Percentiles rank a stretch among this genome's conserved stretches.
phyloP scores from a whole-genome alignment of 495 filamentous ascomycete species.

The Jackrogersella minutella region DNA sequence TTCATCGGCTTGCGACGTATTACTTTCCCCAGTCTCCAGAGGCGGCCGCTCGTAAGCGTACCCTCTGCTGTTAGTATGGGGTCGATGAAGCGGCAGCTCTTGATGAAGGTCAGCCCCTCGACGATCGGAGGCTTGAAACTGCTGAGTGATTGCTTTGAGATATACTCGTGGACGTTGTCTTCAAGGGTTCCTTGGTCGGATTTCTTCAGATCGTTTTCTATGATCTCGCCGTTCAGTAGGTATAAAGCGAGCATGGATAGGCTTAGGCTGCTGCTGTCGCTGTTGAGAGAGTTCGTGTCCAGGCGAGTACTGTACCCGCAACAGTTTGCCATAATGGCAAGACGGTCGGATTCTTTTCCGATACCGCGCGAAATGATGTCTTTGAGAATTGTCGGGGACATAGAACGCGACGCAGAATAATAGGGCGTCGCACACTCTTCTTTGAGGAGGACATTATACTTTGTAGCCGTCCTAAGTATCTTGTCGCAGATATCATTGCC shows the following conservation, averaged over 20 bases:
- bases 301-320: constrained; percentile 45
- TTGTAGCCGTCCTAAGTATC: constrained; percentile 38
- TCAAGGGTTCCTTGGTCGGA: constrained; percentile 17
- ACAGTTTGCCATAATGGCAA: constrained; percentile 44
- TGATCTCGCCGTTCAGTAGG: constrained; percentile 48
- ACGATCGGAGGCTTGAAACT: constrained; percentile 42
- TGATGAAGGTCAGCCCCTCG: constrained; percentile 45
- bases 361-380: constrained; percentile 39
- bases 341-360: constrained; percentile 39
- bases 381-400: constrained; percentile 43
- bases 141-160: constrained; percentile 37
- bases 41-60: constrained; percentile 38
- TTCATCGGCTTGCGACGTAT: constrained; percentile 41
- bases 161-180: constrained; percentile 39
- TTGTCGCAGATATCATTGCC: constrained; percentile 31
- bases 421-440: constrained; percentile 16
- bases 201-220: constrained; percentile 39
- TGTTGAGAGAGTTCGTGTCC: constrained; percentile 35
- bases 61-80: constrained; percentile 38
- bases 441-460: constrained; percentile 43
- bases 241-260: constrained; percentile 45
- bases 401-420: constrained; percentile 38
- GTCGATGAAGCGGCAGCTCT: constrained; percentile 45
- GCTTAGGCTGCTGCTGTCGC: constrained; percentile 38
- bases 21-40: constrained; percentile 45